Base-by-base conservation (phyloP, 768 basidiomycete species). In the Auricularia cornea region DNA sequence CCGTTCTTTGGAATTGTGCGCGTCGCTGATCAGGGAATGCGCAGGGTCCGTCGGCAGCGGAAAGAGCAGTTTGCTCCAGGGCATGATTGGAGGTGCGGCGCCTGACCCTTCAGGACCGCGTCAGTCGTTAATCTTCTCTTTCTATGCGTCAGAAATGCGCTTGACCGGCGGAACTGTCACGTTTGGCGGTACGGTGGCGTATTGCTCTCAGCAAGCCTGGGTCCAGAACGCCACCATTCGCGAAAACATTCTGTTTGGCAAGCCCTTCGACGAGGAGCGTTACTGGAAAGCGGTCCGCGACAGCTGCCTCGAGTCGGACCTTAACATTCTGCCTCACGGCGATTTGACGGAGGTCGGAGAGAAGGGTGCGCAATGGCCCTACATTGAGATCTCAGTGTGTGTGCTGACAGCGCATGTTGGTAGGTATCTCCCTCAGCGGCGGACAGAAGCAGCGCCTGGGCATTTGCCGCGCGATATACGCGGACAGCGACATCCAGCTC, bases 231-330 rank as follows among this genome's bases (percentile, higher is more conserved):
- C 91, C 0, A 95, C 93, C 0, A 83, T 95, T 35, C 81, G 92
- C 60, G 92, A 96, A 54, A 97, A 96, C 68, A 84, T 97, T 61
- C 86, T 89, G 66, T 97, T 97, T 64, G 94, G 94, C 40, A 79
- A 86, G 35, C 85, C 88, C 5, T 93, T 88, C 67, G 89, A 94
- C 30, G 86, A 89, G 67, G 83, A 86, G 61, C 80, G 83, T 62
- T 95, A 95, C 71, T 92, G 90, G 91, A 82, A 83, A 33, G 92
- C 87, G 2, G 77, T 96, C 44, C 78, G 78, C 4, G 89, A 90
- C 69, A 83, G 92, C 0, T 95, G 88, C 70, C 75, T 95, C 35
- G 87, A 88, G 66, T 83, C 87, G 3, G 93, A 95, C 75, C 75
- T 94, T 2, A 86, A 88, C 60, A 83, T 92, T 77, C 77, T 94